phyloP scores from a whole-genome alignment of 345 rosid genomes.

The Ceriops tagal region DNA sequence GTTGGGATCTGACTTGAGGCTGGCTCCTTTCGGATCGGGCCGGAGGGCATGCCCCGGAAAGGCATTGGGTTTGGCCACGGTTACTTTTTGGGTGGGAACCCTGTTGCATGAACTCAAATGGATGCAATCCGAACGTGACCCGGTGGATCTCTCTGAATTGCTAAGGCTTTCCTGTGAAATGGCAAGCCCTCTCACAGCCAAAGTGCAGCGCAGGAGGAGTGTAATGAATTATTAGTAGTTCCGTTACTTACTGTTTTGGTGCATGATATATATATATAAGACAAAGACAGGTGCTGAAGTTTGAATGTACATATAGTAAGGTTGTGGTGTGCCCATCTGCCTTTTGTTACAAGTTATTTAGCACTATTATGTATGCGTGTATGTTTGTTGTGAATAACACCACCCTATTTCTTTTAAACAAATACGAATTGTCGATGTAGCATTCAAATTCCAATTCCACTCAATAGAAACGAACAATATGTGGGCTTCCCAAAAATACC shows the following conservation, averaged over 20 bases:
- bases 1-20: slow-evolving; percentile 41
- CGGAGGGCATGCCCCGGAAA: slow-evolving; percentile 53
- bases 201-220: slow-evolving; percentile 29
- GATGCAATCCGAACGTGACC: slow-evolving; percentile 21
- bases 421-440: no score
- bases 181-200: slow-evolving; percentile 41
- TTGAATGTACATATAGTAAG: no score
- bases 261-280: background rate
- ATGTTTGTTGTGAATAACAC: no score
- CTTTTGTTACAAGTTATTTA: no score
- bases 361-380: no score
- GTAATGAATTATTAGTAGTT: background rate
- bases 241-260: background rate
- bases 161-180: slow-evolving; percentile 50
- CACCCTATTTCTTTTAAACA: no score
- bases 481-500: no score
- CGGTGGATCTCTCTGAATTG: slow-evolving; percentile 44
- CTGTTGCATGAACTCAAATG: slow-evolving; percentile 49
- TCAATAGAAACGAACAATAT: no score
- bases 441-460: no score
- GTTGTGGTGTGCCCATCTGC: no score
- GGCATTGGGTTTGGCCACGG: slow-evolving; percentile 44
- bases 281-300: no score
- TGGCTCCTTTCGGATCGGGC: slow-evolving; percentile 62
- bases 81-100: slow-evolving; percentile 37